Evolutionary conservation across 306 rosid genomes (phyloP), one percentile per base, ranked within the genome.

Genomic region (Styphnolobium japonicum): DNA sequence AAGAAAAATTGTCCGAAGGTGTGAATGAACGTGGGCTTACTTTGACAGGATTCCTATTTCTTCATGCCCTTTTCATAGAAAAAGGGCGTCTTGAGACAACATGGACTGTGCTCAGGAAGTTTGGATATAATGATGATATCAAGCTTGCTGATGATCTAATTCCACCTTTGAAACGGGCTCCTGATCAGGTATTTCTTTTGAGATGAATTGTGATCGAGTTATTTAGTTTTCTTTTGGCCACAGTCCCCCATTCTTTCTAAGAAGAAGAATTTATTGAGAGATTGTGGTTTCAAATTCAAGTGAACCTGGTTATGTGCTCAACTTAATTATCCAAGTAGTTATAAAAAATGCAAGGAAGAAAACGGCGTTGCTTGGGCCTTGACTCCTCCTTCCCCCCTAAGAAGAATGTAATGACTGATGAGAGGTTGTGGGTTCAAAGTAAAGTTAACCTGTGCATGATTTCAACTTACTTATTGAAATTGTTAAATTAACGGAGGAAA

Each of bases 21-120:
- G 98, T 95, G 90, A 95, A 95, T 78, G 98, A 95, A 55, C 92
- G 89, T 9, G 98, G 98, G 36, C 96, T 95, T 78, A 95, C 98
- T 64, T 82, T 95, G 94, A 95, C 98, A 5, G 98, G 98, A 3
- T 95, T 95, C 82, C 92, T 95, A 22, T 95, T 95, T 87, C 97
- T 95, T 61, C 98, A 95, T 80, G 98, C 98, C 63, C 92, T 95
- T 73, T 96, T 95, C 81, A 93, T 95, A 77, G 98, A 93, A 80
- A 93, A 91, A 79, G 97, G 98, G 67, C 99, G 99, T 80, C 93
- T 95, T 60, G 99, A 95, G 86, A 93, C 98, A 76, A 93, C 99
- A 10, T 95, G 98, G 99, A 95, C 96, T 34, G 98, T 95, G 63
- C 97, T 95, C 19, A 90, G 99, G 82, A 95, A 91, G 85, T 93